These are phyloP conservation scores for Rhodamnia rubescens DNA, from an alignment of 345 rosid species.

Conservation along the genomic window DNA sequence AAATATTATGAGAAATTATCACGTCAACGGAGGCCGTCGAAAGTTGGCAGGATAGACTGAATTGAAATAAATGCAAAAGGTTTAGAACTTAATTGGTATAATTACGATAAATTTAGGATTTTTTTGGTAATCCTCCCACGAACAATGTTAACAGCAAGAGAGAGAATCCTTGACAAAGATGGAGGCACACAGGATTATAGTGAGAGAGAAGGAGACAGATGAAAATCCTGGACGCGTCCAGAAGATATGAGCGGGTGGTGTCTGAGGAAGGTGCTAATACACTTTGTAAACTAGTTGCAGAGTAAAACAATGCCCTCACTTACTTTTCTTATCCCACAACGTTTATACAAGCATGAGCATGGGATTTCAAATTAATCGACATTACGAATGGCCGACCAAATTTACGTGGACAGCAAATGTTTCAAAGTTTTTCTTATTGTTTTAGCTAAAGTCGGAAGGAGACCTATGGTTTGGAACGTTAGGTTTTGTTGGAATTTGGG, in stretches of 20 bases:
- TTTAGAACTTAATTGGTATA: no score
- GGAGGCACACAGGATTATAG: neutral
- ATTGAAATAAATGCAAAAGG: no score
- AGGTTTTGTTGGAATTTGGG: neutral
- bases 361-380: neutral
- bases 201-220: neutral
- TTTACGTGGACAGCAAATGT: no score
- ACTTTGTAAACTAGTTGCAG: neutral
- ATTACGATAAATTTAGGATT: no score
- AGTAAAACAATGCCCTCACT: neutral
- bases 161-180: neutral
- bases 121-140: no score
- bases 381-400: no score
- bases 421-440: no score
- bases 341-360: neutral
- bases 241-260: neutral
- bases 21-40: no score
- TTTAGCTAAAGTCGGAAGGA: neutral
- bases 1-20: no score
- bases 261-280: neutral
- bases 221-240: neutral
- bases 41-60: no score
- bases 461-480: neutral
- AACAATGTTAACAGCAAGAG: neutral
- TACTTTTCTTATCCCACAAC: no score